Evolutionary conservation across 148 eudicot genomes (phyloP).

Genomic region (Persicaria maculosa): DNA sequence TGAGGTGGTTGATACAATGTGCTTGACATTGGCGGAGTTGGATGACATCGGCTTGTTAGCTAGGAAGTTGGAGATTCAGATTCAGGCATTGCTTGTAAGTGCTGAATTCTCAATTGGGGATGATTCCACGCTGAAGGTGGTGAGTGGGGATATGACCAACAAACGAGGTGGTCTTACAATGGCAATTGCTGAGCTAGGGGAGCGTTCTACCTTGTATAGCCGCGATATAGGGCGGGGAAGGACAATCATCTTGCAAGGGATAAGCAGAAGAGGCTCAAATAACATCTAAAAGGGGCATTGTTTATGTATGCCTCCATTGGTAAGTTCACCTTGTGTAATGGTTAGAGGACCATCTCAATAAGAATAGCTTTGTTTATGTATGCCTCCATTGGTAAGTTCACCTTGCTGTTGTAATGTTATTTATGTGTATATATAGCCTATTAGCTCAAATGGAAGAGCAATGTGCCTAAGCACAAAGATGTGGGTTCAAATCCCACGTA

Average conservation of each 20-base stretch:
- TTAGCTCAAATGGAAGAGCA: no score
- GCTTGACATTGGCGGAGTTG: slow-evolving; percentile 48
- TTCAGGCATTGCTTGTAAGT: slow-evolving; percentile 47
- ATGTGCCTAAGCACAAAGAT: no score
- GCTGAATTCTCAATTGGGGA: slow-evolving; percentile 44
- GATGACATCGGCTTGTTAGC: slow-evolving; percentile 47
- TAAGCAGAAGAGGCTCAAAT: slow-evolving; percentile 23
- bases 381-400: no score
- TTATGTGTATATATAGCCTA: no score
- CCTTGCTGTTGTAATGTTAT: no score
- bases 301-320: slow-evolving; percentile 4
- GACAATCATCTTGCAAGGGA: slow-evolving; percentile 58
- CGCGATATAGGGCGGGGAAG: slow-evolving; percentile 56
- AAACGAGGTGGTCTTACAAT: slow-evolving; percentile 38
- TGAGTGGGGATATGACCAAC: slow-evolving; percentile 68
- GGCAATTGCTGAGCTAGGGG: slow-evolving; percentile 49
- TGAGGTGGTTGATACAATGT: slow-evolving; percentile 44
- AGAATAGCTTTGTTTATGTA: neutral
- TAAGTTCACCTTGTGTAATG: neutral
- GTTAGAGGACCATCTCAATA: slow-evolving; percentile 3
- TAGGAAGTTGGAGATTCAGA: slow-evolving; percentile 43
- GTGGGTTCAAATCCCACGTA: no score
- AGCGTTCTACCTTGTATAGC: slow-evolving; percentile 48
- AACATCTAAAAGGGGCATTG: neutral
- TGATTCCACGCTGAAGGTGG: slow-evolving; percentile 39